A percentile compares a stretch with the other conserved stretches of the same genome.
Evolutionary conservation across 2,329 filamentous ascomycete genomes (phyloP).

Genomic region (Anthostomella pinea): DNA sequence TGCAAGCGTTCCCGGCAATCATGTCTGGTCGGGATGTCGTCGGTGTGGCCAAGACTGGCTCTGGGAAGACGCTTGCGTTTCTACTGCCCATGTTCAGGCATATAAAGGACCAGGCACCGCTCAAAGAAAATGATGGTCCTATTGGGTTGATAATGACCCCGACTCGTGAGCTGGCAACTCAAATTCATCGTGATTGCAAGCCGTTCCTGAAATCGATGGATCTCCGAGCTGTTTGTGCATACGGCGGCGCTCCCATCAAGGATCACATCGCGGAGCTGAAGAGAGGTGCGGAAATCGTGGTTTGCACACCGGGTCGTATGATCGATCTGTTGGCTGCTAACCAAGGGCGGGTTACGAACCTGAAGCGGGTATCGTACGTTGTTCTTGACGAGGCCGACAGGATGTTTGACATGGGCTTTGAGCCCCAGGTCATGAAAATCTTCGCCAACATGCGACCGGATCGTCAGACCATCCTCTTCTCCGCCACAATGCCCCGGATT

Average conservation of each 20-base stretch:
- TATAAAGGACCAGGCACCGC: constrained; percentile 85
- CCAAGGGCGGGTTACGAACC: constrained; percentile 87
- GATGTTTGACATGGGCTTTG: constrained; percentile 99
- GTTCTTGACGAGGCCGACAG: constrained; percentile 96
- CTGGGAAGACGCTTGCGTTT: constrained; percentile 95
- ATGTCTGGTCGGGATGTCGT: constrained; percentile 97
- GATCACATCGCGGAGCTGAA: constrained; percentile 97
- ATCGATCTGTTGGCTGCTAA: constrained; percentile 95
- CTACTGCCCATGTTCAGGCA: constrained; percentile 96
- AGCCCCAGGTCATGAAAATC: constrained; percentile 97
- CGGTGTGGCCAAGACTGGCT: constrained; percentile 95
- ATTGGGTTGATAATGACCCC: constrained; percentile 89
- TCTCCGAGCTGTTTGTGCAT: constrained; percentile 85
- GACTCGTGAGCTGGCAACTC: constrained; percentile 87
- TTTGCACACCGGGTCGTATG: constrained; percentile 91
- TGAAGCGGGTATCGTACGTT: constrained; percentile 85
- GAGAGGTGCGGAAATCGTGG: constrained; percentile 89
- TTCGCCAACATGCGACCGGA: constrained; percentile 88
- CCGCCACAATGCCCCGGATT: constrained; percentile 90
- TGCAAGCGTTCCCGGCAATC: constrained; percentile 89
- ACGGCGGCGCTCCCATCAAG: constrained; percentile 92
- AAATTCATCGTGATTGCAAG: constrained; percentile 93
- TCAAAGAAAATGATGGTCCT: constrained; percentile 83
- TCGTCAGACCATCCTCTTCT: constrained; percentile 92
- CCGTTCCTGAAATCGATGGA: constrained; percentile 86